phyloP scores from a whole-genome alignment of 257 asterid species.

The Avicennia marina region DNA sequence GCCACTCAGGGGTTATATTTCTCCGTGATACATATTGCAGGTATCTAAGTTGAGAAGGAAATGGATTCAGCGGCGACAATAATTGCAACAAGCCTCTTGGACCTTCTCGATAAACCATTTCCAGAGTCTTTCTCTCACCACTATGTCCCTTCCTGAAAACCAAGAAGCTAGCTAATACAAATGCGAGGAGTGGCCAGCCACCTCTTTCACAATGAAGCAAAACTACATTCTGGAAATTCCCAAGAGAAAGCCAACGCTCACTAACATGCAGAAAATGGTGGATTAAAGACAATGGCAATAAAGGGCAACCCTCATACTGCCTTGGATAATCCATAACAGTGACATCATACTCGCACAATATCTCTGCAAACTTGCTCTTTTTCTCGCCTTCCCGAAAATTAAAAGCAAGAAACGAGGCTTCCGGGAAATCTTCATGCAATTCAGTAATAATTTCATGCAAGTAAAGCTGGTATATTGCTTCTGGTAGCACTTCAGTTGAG shows the following conservation, averaged over 20 bases:
- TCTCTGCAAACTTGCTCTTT: conserved; percentile 82
- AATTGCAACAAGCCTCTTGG: conserved; percentile 88
- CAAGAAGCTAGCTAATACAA: conserved; percentile 82
- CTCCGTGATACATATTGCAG: conserved; percentile 88
- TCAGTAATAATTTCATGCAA: conserved; percentile 85
- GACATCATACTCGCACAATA: conserved; percentile 80
- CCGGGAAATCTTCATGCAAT: conserved; percentile 83
- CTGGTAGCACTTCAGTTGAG: conserved; percentile 92
- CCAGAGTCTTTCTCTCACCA: conserved; percentile 80
- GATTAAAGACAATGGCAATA: conserved; percentile 78
- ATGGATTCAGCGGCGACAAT: conserved; percentile 85
- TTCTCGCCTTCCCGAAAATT: conserved; percentile 96
- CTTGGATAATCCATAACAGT: conserved; percentile 94
- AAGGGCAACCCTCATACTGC: conserved; percentile 98
- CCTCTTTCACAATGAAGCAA: conserved; percentile 97
- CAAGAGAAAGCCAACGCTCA: conserved; percentile 89
- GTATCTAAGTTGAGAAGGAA: conserved; percentile 95
- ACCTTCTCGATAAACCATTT: conserved; percentile 89
- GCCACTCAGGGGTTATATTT: conserved; percentile 88
- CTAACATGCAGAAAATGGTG: conserved; percentile 88
- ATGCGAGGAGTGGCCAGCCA: conserved; percentile 87
- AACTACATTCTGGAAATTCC: conserved; percentile 72
- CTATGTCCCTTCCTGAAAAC: conserved; percentile 78
- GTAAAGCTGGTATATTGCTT: conserved; percentile 85
- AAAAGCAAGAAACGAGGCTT: conserved; percentile 86